Conservation (phyloP, 2,329 filamentous ascomycete species). For the Hypoxylon sp. region DNA sequence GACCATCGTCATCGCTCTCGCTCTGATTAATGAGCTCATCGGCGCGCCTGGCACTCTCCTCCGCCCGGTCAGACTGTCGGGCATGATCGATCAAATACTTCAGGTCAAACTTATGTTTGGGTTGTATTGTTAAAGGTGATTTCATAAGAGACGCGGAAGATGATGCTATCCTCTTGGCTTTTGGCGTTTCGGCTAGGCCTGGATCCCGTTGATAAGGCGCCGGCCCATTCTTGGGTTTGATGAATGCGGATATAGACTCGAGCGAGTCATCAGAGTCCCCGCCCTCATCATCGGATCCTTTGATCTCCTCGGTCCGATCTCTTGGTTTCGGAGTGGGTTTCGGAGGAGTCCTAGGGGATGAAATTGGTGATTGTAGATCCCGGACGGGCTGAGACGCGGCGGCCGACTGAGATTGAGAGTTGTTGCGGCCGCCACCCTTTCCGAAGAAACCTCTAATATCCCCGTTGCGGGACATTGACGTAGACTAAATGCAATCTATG, state of each 20-base stretch:
- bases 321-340: conserved; percentile 50
- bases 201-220: conserved; percentile 44
- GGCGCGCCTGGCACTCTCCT: conserved; percentile 67
- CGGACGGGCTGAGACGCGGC: conserved; percentile 32
- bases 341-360: conserved; percentile 52
- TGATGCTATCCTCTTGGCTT: conserved; percentile 63
- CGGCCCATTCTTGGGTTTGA: conserved; percentile 51
- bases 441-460: conserved; percentile 55
- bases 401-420: conserved; percentile 36
- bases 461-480: conserved; percentile 46
- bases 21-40: conserved; percentile 55
- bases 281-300: conserved; percentile 80
- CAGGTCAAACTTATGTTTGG: conserved; percentile 74
- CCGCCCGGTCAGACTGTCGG: conserved; percentile 70
- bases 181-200: conserved; percentile 59
- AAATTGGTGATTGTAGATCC: conserved; percentile 41
- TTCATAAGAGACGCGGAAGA: conserved; percentile 49
- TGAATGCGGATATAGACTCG: conserved; percentile 68
- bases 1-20: conserved; percentile 33
- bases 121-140: conserved; percentile 66
- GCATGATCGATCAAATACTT: conserved; percentile 73
- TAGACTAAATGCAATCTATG: background rate
- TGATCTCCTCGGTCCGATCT: conserved; percentile 72
- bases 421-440: conserved; percentile 34
- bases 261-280: conserved; percentile 70